Evolutionary conservation across 371 early-diverging fungal species (phyloP), one percentile per base, ranked within the genome.

Genomic region (Haplosporangium sp.): DNA sequence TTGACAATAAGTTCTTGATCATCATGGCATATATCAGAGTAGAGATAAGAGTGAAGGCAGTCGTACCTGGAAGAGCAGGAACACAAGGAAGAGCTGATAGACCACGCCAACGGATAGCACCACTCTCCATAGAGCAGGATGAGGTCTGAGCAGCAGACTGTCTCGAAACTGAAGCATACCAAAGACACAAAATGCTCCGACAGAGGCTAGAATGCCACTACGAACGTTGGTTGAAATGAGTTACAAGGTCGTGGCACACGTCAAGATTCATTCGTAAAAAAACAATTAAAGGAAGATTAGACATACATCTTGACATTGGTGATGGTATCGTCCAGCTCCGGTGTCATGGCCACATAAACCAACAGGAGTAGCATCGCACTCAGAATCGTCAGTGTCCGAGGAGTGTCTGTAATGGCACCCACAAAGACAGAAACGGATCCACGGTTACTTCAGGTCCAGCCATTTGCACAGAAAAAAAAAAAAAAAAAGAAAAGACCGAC

Each of bases 91-190:
- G 73, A 96, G 83, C 81, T 95, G 93, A 68, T 98, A 98, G 36
- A 93, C 80, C 4, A 97, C 93, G 55, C 94, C 92, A 11, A 91
- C 58, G 42, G 93, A 93, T 37, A 97, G 81, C 0, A 96, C 95
- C 13, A 91, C 89, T 43, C 98, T 86, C 98, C 98, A 98, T 52
- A 98, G 86, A 9, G 94, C 97, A 21, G 96, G 96, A 79, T 97
- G 98, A 9, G 98, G 98, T 51, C 98, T 87, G 47, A 97, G 89
- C 81, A 98, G 95, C 10, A 97, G 96, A 12, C 98, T 96, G 82
- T 98, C 96, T 14, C 93, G 86, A 79, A 98, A 97, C 76, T 92
- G 89, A 6, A 97, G 82, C 84, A 95, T 87, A 6, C 95, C 96
- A 63, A 95, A 91, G 45, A 95, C 85, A 3, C 94, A 86, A 70